Percentiles rank a stretch among this genome's conserved stretches.
Conservation (phyloP, 257 asterid species). For the Nicotiana tomentosiformis region DNA sequence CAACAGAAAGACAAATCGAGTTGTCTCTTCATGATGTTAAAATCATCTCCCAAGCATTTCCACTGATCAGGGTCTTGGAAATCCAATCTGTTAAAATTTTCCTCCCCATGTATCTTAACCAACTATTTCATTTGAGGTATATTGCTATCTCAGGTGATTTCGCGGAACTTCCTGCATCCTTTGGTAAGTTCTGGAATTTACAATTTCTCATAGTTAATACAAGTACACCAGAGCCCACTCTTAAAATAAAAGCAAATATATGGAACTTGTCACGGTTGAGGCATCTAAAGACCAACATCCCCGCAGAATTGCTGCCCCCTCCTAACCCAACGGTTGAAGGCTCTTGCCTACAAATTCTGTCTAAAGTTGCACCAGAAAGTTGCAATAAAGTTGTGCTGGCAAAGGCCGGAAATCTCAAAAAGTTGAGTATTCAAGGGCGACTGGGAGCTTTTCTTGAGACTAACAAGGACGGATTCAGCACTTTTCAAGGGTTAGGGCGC, state of each 20-base stretch:
- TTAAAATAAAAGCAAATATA: background rate
- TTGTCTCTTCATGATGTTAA: background rate
- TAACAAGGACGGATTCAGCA: slow-evolving; percentile 28
- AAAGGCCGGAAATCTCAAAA: slow-evolving; percentile 38
- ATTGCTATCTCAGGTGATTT: background rate
- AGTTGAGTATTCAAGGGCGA: slow-evolving; percentile 45
- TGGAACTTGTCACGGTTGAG: background rate
- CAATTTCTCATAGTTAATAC: background rate
- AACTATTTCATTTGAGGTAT: slow-evolving; percentile 4
- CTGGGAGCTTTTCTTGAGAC: slow-evolving; percentile 27
- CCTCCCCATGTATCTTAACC: background rate
- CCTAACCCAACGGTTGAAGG: slow-evolving; percentile 16
- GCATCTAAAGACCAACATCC: slow-evolving; percentile 22
- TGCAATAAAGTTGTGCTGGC: slow-evolving; percentile 53
- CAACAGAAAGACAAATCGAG: background rate
- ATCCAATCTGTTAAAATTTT: background rate
- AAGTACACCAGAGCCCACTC: background rate
- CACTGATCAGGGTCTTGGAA: slow-evolving; percentile 4
- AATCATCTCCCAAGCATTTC: background rate
- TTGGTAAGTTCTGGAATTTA: background rate
- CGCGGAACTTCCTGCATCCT: background rate
- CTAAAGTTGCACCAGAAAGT: slow-evolving; percentile 51
- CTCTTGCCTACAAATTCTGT: slow-evolving; percentile 45
- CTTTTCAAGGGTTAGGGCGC: slow-evolving; percentile 25
- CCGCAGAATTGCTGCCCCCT: slow-evolving; percentile 32